Evolutionary conservation across 805 yeast genomes (phyloP).

Genomic region (Candida bentonensis): DNA sequence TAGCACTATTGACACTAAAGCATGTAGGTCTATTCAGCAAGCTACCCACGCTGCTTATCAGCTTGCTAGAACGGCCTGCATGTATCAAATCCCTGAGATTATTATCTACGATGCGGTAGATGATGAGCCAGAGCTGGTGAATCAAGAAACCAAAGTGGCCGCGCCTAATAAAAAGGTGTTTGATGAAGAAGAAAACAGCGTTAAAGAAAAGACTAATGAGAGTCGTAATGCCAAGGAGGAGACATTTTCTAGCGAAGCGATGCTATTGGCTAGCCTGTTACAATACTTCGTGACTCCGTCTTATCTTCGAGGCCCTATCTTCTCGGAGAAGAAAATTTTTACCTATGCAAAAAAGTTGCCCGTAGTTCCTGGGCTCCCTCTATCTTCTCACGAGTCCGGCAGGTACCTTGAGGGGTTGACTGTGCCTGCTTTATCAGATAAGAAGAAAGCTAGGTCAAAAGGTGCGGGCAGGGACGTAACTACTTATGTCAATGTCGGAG

Average conservation of each 20-base stretch:
- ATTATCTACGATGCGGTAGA: constrained; percentile 46
- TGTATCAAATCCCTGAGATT: constrained; percentile 60
- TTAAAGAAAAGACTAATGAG: constrained; percentile 9
- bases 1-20: constrained; percentile 36
- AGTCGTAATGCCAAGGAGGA: constrained; percentile 13
- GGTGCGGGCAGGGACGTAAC: constrained; percentile 35
- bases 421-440: constrained; percentile 18
- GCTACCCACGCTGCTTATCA: constrained; percentile 63
- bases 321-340: constrained; percentile 33
- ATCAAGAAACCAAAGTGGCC: constrained; percentile 13
- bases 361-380: constrained; percentile 58
- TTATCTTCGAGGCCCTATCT: constrained; percentile 53
- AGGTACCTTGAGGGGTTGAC: constrained; percentile 54
- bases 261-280: constrained; percentile 51
- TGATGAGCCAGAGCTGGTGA: constrained; percentile 9
- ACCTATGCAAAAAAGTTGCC: constrained; percentile 58
- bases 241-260: constrained; percentile 20
- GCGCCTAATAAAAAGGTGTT: constrained; percentile 21
- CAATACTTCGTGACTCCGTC: constrained; percentile 81
- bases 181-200: constrained; percentile 11
- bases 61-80: constrained; percentile 59
- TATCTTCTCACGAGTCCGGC: constrained; percentile 36
- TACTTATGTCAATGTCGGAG: constrained; percentile 67
- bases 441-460: constrained; percentile 14
- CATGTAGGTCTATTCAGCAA: constrained; percentile 57